A percentile compares a stretch with the other conserved stretches of the same genome.
Conservation (phyloP, 2,329 filamentous ascomycete species). For the Fusarium concolor region DNA sequence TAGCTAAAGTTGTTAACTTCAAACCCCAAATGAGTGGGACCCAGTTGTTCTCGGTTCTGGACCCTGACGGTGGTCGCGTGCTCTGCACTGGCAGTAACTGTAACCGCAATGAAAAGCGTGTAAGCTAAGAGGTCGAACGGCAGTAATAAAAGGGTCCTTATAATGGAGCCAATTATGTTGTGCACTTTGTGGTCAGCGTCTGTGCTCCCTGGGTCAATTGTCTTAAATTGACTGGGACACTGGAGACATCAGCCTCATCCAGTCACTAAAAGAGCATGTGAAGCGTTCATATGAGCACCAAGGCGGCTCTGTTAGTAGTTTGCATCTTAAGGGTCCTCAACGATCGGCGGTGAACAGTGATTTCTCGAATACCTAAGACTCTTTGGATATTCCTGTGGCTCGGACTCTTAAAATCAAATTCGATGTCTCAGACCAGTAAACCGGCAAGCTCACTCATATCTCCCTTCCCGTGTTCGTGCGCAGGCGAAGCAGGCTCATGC, state of each 20-base stretch:
- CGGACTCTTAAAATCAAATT: neutral
- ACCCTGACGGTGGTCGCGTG: conserved; percentile 17
- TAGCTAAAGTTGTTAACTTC: neutral
- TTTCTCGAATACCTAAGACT: neutral
- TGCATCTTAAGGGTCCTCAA: neutral
- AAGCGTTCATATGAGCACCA: conserved; percentile 1
- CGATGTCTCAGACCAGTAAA: neutral
- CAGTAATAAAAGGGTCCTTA: conserved; percentile 9
- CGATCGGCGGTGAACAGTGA: conserved; percentile 15
- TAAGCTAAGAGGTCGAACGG: conserved; percentile 33
- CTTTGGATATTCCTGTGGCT: neutral
- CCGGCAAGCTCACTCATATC: neutral
- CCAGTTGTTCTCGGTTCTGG: neutral
- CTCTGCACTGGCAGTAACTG: conserved; percentile 15
- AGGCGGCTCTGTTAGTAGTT: neutral
- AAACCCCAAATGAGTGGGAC: conserved; percentile 9
- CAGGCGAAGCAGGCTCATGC: neutral
- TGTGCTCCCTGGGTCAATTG: conserved; percentile 22
- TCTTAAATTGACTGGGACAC: neutral
- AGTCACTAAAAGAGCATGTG: neutral
- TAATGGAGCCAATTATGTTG: conserved; percentile 5
- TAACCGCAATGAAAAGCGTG: conserved; percentile 20
- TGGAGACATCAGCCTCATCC: conserved; percentile 13
- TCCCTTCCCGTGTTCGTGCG: neutral
- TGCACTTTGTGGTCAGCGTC: conserved; percentile 2